Evolutionary conservation across 139 green algal species (phyloP).

Genomic region (Chlamydomonas eustigma): DNA sequence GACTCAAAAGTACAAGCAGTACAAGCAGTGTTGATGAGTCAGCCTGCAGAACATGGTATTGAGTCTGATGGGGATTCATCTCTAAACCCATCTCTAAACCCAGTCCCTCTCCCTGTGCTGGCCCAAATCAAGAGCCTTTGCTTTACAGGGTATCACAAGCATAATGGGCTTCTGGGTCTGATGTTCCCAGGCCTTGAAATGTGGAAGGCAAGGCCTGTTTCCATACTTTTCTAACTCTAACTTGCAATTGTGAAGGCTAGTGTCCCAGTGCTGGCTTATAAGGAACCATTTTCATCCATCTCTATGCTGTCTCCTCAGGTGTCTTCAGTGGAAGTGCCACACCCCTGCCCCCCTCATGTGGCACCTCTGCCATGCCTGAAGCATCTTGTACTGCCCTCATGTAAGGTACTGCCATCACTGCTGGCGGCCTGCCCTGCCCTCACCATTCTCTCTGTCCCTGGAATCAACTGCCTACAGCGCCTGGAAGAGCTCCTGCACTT

Average conservation of each 20-base stretch:
- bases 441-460: neutral
- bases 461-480: constrained; percentile 12
- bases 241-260: too few relatives aligned
- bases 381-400: neutral
- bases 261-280: too few relatives aligned
- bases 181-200: neutral
- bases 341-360: neutral
- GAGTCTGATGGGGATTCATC: neutral
- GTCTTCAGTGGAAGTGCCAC: neutral
- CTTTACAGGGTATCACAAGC: constrained; percentile 1
- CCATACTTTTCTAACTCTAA: too few relatives aligned
- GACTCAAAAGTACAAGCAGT: neutral
- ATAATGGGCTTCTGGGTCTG: neutral
- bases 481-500: constrained; percentile 12
- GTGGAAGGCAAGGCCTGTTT: neutral
- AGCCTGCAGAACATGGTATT: neutral
- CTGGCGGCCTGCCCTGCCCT: constrained; percentile 1
- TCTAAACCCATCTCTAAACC: too few relatives aligned
- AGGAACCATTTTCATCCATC: too few relatives aligned
- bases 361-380: neutral
- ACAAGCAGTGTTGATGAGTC: neutral
- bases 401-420: constrained; percentile 1
- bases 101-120: neutral
- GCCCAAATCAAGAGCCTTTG: neutral
- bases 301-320: too few relatives aligned